A percentile compares a stretch with the other conserved stretches of the same genome.
phyloP scores from a whole-genome alignment of 768 basidiomycete species.

The Boletus rubroflammeus region DNA sequence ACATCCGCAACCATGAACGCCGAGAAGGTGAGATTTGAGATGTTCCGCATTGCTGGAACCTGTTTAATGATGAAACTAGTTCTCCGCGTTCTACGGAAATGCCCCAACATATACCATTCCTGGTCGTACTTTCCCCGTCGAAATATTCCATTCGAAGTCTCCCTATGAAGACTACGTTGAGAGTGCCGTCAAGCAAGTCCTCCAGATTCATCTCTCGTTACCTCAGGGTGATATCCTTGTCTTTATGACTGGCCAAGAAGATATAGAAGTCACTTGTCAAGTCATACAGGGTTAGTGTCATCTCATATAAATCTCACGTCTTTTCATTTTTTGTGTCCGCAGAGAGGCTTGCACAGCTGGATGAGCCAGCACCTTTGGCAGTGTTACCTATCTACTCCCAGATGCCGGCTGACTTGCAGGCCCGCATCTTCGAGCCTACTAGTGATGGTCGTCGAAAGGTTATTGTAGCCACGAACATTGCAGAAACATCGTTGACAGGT shows the following conservation, averaged over 20 bases:
- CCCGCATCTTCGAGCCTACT: constrained; percentile 95
- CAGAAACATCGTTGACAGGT: constrained; percentile 96
- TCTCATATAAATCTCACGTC: not conserved
- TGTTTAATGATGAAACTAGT: constrained; percentile 46
- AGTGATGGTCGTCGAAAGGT: constrained; percentile 93
- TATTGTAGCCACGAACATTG: constrained; percentile 98
- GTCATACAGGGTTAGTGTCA: constrained; percentile 73
- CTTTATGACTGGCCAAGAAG: constrained; percentile 99
- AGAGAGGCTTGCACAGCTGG: constrained; percentile 92
- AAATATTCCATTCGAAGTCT: constrained; percentile 92
- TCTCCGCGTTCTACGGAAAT: constrained; percentile 92
- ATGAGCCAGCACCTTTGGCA: constrained; percentile 82
- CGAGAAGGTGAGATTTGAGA: constrained; percentile 66
- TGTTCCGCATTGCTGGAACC: not conserved
- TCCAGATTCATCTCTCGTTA: constrained; percentile 92
- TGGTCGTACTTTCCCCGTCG: constrained; percentile 95
- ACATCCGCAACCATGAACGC: constrained; percentile 99
- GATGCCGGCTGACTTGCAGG: constrained; percentile 98
- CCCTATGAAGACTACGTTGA: constrained; percentile 99
- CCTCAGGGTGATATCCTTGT: constrained; percentile 94
- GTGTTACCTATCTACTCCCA: constrained; percentile 99
- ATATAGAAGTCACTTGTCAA: constrained; percentile 96
- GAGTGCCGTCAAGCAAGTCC: constrained; percentile 94
- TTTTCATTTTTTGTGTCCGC: constrained; percentile 4
- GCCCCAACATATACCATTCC: constrained; percentile 94